These are phyloP conservation scores for Xanthoconium separans DNA, from an alignment of 1,284 basidiomycete genomes.

Conservation along the genomic window DNA sequence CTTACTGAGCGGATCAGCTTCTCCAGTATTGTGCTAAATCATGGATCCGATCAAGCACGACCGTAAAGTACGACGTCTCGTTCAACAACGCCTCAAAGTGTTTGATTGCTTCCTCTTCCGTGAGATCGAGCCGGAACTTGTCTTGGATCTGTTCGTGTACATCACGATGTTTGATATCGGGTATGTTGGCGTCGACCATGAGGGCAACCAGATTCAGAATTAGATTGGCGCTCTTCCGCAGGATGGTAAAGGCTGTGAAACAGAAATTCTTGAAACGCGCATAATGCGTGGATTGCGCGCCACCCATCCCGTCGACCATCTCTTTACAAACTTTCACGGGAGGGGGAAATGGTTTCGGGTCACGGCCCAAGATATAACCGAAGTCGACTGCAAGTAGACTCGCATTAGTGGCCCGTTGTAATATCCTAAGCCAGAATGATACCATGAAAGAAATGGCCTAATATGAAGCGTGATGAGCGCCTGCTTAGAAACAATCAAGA, in stretches of 20 bases:
- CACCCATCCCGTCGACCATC: conserved; percentile 99
- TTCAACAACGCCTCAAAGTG: conserved; percentile 93
- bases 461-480: conserved; percentile 3
- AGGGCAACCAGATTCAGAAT: conserved; percentile 95
- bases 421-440: not conserved
- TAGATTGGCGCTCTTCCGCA: conserved; percentile 97
- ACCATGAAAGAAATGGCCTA: conserved; percentile 87
- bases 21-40: conserved; percentile 84
- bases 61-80: conserved; percentile 93
- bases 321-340: conserved; percentile 99
- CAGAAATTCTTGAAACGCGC: conserved; percentile 94
- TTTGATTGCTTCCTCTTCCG: conserved; percentile 96
- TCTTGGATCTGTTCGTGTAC: conserved; percentile 90
- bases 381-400: conserved; percentile 76
- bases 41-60: conserved; percentile 91
- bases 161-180: conserved; percentile 93
- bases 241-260: conserved; percentile 93
- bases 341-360: conserved; percentile 97
- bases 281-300: conserved; percentile 89
- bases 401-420: conserved; percentile 11
- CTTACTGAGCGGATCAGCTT: conserved; percentile 39
- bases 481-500: not conserved
- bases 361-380: conserved; percentile 96
- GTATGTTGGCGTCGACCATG: conserved; percentile 98
- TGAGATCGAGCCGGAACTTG: conserved; percentile 92